Base-by-base conservation (phyloP, 305 asterid species). In the Fraxinus angustifolia region DNA sequence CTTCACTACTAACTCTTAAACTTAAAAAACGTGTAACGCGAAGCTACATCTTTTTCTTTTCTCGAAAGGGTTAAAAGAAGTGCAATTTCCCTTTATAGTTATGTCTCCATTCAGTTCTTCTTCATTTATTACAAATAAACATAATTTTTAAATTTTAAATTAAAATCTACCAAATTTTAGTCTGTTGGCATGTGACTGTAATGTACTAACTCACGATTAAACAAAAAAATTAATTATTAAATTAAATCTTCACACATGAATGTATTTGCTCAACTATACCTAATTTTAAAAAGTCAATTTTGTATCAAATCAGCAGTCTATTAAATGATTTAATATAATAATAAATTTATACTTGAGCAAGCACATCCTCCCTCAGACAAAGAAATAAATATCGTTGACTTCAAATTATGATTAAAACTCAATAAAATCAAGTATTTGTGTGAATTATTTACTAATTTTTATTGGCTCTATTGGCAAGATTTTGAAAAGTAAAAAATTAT, bases 311-410 rank as follows among this genome's bases (percentile, higher is more conserved):
- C 70, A 8, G 26, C 26, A 23, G 26, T 23, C 26, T 23, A 31
- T 2, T 3, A 31, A 67, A 65, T 65, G 36, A 7, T 65, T 65
- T 26, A 12, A 10, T 65, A 62, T 62, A 62, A 62, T 62, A 67
- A 28, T 8, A 17, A 73, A 75, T 78, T 31, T 40, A 73, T 17
- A 56, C 34, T 7, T 45, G 77, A 86, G 75, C 65, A 79, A 83
- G 78, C 82, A 56, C 68, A 8, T 75, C 77, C 28, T 76, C 78
- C 80, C 34, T 31, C 4, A 77, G 35, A 75, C 28, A 65, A 70
- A 85, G 58, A 78, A 60, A 70, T 45, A 31, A 38, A 80, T 21
- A 77, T 48, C 23, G 85, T 83, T 88, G 90, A 88, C 90, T 78
- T 72, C 50, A 19, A 73, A 56, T 80, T 30, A 83, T 74, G 78